Percentiles rank a stretch among this genome's conserved stretches.
Evolutionary conservation across 768 basidiomycete species (phyloP).

Genomic region (Gautieria morchelliformis): DNA sequence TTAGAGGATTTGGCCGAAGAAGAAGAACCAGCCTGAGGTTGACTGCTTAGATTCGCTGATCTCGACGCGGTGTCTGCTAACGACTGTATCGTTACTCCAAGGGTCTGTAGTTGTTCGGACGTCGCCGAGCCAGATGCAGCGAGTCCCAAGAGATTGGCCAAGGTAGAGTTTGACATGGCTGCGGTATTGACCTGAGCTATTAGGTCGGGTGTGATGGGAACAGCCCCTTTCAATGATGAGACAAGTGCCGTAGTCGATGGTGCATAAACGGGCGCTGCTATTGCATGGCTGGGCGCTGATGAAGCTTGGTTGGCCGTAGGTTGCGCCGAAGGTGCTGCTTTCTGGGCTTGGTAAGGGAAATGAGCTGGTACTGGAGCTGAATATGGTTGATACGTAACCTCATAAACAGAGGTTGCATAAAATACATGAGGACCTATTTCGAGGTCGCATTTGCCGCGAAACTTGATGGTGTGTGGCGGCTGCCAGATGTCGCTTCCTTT

Average conservation of each 20-base stretch:
- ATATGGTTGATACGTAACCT: conserved; percentile 54
- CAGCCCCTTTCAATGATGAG: conserved; percentile 35
- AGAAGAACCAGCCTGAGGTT: neutral
- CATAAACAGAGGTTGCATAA: conserved; percentile 55
- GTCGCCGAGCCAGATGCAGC: conserved; percentile 55
- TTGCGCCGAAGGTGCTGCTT: conserved; percentile 15
- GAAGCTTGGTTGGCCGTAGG: conserved; percentile 3
- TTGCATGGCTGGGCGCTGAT: neutral
- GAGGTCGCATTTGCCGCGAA: conserved; percentile 58
- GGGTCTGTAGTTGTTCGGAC: conserved; percentile 54
- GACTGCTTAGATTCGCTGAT: conserved; percentile 5
- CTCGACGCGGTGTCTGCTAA: conserved; percentile 27
- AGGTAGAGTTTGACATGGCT: conserved; percentile 55
- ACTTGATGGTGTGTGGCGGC: conserved; percentile 58
- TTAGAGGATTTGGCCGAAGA: neutral
- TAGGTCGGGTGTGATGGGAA: conserved; percentile 45
- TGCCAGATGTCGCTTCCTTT: conserved; percentile 44
- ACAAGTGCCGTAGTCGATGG: conserved; percentile 29
- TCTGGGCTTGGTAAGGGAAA: conserved; percentile 7
- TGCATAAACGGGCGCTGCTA: neutral
- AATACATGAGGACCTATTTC: conserved; percentile 72
- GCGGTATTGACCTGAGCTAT: conserved; percentile 59
- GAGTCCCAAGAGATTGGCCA: conserved; percentile 55
- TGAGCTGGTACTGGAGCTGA: conserved; percentile 7
- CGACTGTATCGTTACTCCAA: conserved; percentile 66